Percentiles rank a stretch among this genome's conserved stretches.
phyloP scores from a whole-genome alignment of 352 stramenopile species.

The Blastocystis sp. region DNA sequence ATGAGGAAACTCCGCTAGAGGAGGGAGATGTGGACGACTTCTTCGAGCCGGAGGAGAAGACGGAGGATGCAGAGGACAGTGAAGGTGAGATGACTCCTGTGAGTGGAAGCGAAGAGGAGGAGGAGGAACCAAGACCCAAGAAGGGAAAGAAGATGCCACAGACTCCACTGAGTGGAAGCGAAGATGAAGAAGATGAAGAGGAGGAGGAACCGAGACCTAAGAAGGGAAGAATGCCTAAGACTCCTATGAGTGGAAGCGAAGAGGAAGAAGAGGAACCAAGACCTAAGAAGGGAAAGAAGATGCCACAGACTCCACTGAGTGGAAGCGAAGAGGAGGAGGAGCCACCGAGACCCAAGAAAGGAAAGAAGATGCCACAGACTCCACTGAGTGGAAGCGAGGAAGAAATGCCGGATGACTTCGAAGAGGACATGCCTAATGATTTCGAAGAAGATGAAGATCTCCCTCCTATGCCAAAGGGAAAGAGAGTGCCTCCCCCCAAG shows the following conservation, averaged over 20 bases:
- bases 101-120: background rate
- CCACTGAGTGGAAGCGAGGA: background rate
- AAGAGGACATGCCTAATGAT: background rate
- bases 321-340: conserved; percentile 33
- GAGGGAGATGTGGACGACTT: background rate
- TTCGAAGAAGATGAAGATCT: conserved; percentile 44
- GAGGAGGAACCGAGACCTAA: background rate
- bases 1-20: background rate
- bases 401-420: background rate
- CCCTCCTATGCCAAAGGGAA: background rate
- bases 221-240: conserved; percentile 22
- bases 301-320: background rate
- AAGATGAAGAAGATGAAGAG: conserved; percentile 15
- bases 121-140: conserved; percentile 21
- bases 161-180: background rate
- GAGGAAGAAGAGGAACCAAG: conserved; percentile 14
- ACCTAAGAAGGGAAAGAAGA: conserved; percentile 22
- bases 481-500: background rate
- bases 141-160: conserved; percentile 42
- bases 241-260: background rate
- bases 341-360: background rate
- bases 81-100: background rate
- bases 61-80: background rate
- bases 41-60: background rate
- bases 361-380: conserved; percentile 28